phyloP scores from a whole-genome alignment of 345 rosid species.

The Salix dunnii region DNA sequence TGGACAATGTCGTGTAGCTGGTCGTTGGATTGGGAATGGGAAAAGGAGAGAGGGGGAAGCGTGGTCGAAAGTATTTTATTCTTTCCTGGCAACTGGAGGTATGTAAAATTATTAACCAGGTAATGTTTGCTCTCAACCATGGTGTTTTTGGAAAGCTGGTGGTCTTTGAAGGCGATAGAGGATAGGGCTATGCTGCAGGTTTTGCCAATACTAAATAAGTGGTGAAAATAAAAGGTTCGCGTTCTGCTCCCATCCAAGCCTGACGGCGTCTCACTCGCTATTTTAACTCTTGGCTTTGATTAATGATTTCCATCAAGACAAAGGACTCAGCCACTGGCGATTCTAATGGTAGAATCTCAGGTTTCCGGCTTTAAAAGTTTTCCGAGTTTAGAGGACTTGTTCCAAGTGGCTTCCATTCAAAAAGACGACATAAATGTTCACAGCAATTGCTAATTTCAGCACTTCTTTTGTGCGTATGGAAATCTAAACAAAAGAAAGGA shows the following conservation, averaged over 20 bases:
- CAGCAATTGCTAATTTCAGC: background rate
- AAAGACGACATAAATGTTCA: background rate
- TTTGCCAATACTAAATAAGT: too few relatives aligned
- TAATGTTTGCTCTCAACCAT: too few relatives aligned
- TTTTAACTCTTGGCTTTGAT: background rate
- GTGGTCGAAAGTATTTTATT: background rate
- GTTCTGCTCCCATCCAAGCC: background rate
- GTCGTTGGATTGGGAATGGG: background rate
- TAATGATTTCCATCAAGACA: background rate
- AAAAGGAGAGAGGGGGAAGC: background rate
- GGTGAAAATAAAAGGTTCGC: background rate
- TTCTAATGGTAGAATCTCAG: background rate
- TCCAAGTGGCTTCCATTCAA: slow-evolving; percentile 7
- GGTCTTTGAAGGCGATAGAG: too few relatives aligned
- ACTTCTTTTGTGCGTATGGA: background rate
- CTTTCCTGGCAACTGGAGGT: background rate
- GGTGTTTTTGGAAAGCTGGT: too few relatives aligned
- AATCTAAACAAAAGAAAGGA: background rate
- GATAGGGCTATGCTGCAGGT: too few relatives aligned
- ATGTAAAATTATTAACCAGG: background rate
- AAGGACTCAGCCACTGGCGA: background rate
- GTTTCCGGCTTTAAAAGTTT: background rate
- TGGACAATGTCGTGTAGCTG: background rate
- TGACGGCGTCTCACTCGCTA: background rate
- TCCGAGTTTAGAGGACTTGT: background rate